Evolutionary conservation across 1,284 basidiomycete genomes (phyloP), one percentile per base, ranked within the genome.

Genomic region (Golubevia sp.): DNA sequence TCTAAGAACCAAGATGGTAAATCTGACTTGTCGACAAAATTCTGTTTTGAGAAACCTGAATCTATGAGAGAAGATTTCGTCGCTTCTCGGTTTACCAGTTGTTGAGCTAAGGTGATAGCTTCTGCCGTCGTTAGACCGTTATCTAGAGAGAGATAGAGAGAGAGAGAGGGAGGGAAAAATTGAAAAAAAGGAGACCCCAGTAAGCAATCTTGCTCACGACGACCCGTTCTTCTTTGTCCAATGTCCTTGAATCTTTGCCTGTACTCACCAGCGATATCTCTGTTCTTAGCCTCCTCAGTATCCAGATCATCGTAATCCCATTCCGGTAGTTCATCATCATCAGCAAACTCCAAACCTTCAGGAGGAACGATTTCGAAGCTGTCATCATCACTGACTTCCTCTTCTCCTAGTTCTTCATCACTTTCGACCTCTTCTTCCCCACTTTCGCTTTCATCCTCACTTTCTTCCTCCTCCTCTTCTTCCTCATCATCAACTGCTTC

Each of bases 1-100:
- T 99, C 96, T 51, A 98, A 87, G 88, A 99, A 99, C 97, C 97
- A 99, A 0, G 89, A 85, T 0, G 97, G 97, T 7, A 99, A 88
- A 27, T 88, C 93, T 61, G 97, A 93, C 85, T 95, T 97, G 70
- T 92, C 89, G 75, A 93, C 91, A 64, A 96, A 89, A 49, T 79
- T 82, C 84, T 94, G 92, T 21, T 94, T 92, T 85, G 91, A 94
- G 87, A 99, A 99, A 18, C 97, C 97, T 61, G 97, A 92, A 79
- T 99, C 93, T 78, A 99, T 88, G 20, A 99, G 88, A 50, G 93
- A 89, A 4, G 92, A 92, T 79, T 91, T 91, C 0, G 94, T 98
- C 73, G 88, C 93, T 85, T 93, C 87, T 24, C 93, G 91, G 84
- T 99, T 99, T 62, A 97, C 93, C 18, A 99, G 88, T 73, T 91